Conservation (phyloP, 495 filamentous ascomycete genomes). For the Penicillium antarcticum region DNA sequence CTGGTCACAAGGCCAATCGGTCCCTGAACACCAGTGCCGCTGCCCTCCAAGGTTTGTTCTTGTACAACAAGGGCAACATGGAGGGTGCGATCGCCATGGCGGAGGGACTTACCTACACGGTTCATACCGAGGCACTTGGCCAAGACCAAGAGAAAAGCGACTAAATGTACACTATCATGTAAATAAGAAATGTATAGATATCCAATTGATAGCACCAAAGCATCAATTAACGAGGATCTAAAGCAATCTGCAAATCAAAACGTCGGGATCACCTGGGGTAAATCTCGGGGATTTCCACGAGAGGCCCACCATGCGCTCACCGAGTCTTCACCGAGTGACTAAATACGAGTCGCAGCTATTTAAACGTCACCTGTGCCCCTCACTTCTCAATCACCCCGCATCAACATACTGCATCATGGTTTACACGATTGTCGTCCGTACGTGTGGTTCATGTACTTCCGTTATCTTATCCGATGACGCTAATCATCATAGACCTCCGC, state of each 20-base stretch:
- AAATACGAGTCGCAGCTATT: not conserved
- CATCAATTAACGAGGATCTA: not conserved
- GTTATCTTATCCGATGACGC: not conserved
- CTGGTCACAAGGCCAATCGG: conserved; percentile 35
- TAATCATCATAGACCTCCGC: conserved; percentile 45
- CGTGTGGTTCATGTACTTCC: conserved; percentile 3
- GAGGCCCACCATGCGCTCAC: not conserved
- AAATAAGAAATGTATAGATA: conserved; percentile 27
- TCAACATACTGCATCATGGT: conserved; percentile 28
- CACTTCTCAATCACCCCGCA: not conserved
- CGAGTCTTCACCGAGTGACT: conserved; percentile 4
- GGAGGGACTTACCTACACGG: conserved; percentile 51
- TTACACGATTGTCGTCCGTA: conserved; percentile 59
- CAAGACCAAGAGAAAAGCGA: conserved; percentile 9
- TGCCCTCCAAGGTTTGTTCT: conserved; percentile 86
- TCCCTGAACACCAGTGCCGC: conserved; percentile 70
- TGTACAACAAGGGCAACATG: conserved; percentile 90
- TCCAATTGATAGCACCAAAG: not conserved
- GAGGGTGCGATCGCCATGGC: conserved; percentile 81
- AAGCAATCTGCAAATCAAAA: not conserved
- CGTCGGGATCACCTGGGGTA: conserved; percentile 1
- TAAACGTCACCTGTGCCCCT: not conserved
- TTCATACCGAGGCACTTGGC: conserved; percentile 30
- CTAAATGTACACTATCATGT: conserved; percentile 30
- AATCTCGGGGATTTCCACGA: conserved; percentile 5